A percentile compares a stretch with the other conserved stretches of the same genome.
These are phyloP conservation scores for Hemileccinum rubropunctum DNA, from an alignment of 768 basidiomycete genomes.

Conservation along the genomic window DNA sequence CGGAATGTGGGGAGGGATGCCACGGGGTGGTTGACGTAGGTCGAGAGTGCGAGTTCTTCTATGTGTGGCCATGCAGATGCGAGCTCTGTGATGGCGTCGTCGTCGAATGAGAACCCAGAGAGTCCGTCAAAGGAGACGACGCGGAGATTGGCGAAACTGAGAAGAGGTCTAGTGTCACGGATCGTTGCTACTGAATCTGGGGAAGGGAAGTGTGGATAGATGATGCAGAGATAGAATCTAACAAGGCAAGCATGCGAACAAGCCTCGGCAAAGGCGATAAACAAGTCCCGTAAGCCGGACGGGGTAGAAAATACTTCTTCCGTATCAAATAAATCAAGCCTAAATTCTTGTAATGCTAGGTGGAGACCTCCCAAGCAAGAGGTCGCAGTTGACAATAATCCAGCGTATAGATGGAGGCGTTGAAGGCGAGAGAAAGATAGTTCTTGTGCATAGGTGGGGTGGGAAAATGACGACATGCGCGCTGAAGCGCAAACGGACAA, in stretches of 20 bases:
- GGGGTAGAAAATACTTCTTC: constrained; percentile 9
- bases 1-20: constrained; percentile 21
- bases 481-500: constrained; percentile 13
- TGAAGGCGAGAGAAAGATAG: constrained; percentile 9
- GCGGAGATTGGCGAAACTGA: constrained; percentile 13
- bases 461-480: constrained; percentile 10
- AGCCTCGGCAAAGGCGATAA: constrained; percentile 6
- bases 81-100: constrained; percentile 13
- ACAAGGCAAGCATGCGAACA: constrained; percentile 13
- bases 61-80: constrained; percentile 21
- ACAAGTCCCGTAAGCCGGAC: constrained; percentile 10
- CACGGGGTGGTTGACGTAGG: constrained; percentile 10
- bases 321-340: constrained; percentile 21
- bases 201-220: constrained; percentile 11
- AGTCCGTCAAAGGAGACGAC: constrained; percentile 18
- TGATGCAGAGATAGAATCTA: constrained; percentile 12
- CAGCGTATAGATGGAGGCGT: constrained; percentile 20
- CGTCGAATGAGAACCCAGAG: constrained; percentile 11
- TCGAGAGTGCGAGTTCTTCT: constrained; percentile 17
- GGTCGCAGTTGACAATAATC: constrained; percentile 8
- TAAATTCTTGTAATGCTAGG: constrained; percentile 15
- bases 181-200: neutral
- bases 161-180: constrained; percentile 12
- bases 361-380: constrained; percentile 7
- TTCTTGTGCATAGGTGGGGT: neutral